phyloP scores from a whole-genome alignment of 495 filamentous ascomycete species.

The Penicillium atrosanguineum region DNA sequence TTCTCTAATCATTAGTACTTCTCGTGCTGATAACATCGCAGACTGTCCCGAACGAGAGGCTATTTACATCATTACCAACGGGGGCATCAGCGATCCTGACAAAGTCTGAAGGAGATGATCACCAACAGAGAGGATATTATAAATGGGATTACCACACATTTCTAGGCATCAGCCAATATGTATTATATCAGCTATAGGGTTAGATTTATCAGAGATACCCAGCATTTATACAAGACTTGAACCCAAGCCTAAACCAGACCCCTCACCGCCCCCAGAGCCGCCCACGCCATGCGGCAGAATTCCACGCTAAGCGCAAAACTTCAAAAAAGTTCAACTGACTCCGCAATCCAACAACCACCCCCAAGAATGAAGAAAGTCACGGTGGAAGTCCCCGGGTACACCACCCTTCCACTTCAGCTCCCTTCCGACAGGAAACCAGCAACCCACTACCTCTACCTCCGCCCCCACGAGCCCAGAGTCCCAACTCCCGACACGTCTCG shows the following conservation, averaged over 20 bases:
- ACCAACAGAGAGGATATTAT: not conserved
- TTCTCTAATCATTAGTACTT: not conserved
- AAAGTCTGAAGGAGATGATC: slow-evolving; percentile 33
- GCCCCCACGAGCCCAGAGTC: slow-evolving; percentile 73
- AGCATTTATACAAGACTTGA: not conserved
- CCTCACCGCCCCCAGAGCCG: slow-evolving; percentile 15
- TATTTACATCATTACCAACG: slow-evolving; percentile 75
- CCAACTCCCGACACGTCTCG: slow-evolving; percentile 68
- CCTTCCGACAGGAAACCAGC: slow-evolving; percentile 58
- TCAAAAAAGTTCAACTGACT: slow-evolving; percentile 17
- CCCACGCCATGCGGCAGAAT: slow-evolving; percentile 18
- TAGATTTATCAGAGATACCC: not conserved
- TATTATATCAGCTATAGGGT: not conserved
- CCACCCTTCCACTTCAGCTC: slow-evolving; percentile 53
- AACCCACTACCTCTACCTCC: slow-evolving; percentile 84
- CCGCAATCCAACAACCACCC: slow-evolving; percentile 15
- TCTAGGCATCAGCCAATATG: not conserved
- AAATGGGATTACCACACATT: not conserved
- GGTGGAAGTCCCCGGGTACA: slow-evolving; percentile 48
- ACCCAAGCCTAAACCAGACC: slow-evolving; percentile 7
- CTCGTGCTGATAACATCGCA: slow-evolving; percentile 17
- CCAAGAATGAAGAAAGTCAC: slow-evolving; percentile 38
- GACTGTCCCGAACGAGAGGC: slow-evolving; percentile 77
- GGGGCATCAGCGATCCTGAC: slow-evolving; percentile 73
- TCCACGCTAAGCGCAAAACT: slow-evolving; percentile 17